Evolutionary conservation across 139 green algal genomes (phyloP).

Genomic region (Chlamydomonas applanata): DNA sequence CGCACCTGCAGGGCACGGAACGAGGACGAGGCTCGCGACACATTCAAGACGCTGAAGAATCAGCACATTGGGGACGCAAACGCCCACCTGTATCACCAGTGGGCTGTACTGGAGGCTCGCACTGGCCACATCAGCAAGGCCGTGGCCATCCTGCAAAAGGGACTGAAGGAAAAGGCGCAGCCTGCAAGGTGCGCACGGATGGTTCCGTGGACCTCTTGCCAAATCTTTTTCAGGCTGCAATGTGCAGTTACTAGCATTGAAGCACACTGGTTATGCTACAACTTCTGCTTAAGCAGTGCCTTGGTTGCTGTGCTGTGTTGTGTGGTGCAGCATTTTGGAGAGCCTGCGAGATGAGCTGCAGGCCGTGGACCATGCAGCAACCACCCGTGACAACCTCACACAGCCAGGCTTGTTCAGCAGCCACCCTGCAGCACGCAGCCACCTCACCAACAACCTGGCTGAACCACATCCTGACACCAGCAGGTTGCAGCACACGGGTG

Average conservation of each 20-base stretch:
- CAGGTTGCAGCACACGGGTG: too few species aligned
- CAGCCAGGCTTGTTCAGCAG: too few species aligned
- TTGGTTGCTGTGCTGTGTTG: neutral
- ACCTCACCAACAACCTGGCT: too few species aligned
- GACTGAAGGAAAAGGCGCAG: constrained; percentile 49
- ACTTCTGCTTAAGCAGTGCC: too few species aligned
- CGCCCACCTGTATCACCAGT: constrained; percentile 70
- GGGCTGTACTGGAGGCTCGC: constrained; percentile 69
- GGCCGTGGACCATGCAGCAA: neutral
- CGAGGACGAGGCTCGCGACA: constrained; percentile 81
- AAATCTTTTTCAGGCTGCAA: too few species aligned
- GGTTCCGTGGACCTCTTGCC: too few species aligned
- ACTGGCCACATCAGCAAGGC: constrained; percentile 61
- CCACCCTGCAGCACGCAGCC: too few species aligned
- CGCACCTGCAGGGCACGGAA: constrained; percentile 30
- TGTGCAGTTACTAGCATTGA: neutral
- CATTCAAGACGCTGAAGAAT: constrained; percentile 84
- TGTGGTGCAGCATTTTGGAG: constrained; percentile 46
- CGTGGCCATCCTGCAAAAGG: constrained; percentile 59
- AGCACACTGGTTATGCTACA: neutral
- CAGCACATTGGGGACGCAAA: constrained; percentile 52
- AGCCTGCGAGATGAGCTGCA: constrained; percentile 43
- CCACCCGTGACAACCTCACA: too few species aligned
- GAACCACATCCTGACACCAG: too few species aligned
- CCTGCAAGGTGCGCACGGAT: constrained; percentile 41